Evolutionary conservation across 192 early-diverging fungal genomes (phyloP).

Genomic region (Phlyctochytrium arcticum): DNA sequence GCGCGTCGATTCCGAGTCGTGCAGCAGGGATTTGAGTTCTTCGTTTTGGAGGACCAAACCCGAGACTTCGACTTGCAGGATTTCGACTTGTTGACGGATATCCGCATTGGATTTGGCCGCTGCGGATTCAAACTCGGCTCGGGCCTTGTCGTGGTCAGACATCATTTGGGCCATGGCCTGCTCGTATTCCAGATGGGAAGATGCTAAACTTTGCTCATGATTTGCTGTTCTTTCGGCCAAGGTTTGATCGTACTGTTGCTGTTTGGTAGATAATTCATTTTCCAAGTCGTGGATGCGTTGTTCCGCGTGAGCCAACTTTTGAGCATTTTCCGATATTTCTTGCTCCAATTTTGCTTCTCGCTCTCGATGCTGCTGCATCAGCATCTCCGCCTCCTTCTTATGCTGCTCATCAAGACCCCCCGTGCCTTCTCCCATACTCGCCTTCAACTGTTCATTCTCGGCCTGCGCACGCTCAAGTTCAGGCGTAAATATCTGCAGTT

Average conservation of each 20-base stretch:
- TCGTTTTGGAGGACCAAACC: background rate
- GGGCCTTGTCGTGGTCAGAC: no score
- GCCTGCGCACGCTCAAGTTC: background rate
- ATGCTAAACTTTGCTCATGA: background rate
- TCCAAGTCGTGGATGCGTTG: background rate
- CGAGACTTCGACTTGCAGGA: background rate
- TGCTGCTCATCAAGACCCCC: background rate
- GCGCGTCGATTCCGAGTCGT: background rate
- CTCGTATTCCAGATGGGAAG: no score
- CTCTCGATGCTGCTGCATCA: no score
- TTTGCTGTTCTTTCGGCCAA: background rate
- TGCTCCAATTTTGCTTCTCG: no score
- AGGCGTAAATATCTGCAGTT: background rate
- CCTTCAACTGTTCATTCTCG: background rate
- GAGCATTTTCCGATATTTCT: background rate
- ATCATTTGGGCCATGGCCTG: no score
- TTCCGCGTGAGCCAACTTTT: background rate
- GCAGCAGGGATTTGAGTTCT: background rate
- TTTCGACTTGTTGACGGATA: background rate
- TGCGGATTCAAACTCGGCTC: background rate
- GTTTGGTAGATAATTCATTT: background rate
- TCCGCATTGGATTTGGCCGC: background rate
- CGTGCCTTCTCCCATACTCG: background rate
- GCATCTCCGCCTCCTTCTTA: background rate
- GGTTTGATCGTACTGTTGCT: background rate